phyloP scores from a whole-genome alignment of 495 filamentous ascomycete species.

The Neurospora sp. region DNA sequence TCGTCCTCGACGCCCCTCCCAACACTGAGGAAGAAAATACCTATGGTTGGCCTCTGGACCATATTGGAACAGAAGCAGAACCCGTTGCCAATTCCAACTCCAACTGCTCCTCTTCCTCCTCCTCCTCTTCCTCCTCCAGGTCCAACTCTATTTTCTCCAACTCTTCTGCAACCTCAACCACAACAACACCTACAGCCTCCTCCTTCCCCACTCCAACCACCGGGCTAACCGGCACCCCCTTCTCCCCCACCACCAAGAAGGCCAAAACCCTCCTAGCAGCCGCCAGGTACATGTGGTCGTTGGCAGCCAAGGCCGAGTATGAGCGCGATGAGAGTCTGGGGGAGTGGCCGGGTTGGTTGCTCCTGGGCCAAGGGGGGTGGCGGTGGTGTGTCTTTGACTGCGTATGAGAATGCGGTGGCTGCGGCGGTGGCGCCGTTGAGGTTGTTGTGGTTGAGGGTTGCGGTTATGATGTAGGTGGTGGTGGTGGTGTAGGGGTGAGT shows the following conservation, averaged over 20 bases:
- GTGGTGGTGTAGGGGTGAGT: not conserved
- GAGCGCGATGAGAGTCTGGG: not conserved
- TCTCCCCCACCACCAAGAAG: not conserved
- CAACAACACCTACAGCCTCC: not conserved
- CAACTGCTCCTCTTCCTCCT: not conserved
- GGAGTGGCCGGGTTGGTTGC: not conserved
- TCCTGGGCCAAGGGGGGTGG: not conserved
- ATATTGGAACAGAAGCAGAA: not conserved
- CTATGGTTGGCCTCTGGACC: not conserved
- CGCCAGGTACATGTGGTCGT: not conserved
- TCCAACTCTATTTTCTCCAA: not conserved
- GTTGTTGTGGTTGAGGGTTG: not conserved
- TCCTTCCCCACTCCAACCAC: not conserved
- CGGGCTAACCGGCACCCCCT: not conserved
- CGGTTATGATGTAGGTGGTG: not conserved
- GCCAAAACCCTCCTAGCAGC: not conserved
- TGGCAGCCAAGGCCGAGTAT: not conserved
- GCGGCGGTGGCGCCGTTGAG: not conserved
- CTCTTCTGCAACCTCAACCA: not conserved
- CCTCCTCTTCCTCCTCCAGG: not conserved
- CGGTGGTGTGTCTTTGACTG: not conserved
- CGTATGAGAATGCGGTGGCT: not conserved
- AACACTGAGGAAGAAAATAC: not conserved
- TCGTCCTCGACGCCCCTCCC: not conserved
- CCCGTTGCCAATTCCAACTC: not conserved